phyloP scores from a whole-genome alignment of 495 filamentous ascomycete species.

The Aspergillus wentii region DNA sequence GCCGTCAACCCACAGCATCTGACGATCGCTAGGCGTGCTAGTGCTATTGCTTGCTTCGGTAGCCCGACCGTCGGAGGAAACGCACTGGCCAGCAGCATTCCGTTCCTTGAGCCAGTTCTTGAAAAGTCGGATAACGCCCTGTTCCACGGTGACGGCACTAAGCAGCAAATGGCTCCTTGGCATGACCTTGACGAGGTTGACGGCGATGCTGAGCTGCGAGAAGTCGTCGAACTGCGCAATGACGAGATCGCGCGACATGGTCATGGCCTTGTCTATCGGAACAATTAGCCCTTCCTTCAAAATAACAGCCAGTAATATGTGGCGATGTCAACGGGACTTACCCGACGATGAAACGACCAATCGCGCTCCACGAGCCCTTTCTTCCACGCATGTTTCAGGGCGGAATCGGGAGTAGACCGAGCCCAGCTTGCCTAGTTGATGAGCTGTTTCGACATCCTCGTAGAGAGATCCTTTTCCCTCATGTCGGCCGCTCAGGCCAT shows the following conservation, averaged over 20 bases:
- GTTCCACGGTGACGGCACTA: conserved; percentile 56
- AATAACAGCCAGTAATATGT: conserved; percentile 23
- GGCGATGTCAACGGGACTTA: conserved; percentile 3
- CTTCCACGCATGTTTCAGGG: conserved; percentile 47
- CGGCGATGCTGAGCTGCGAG: conserved; percentile 63
- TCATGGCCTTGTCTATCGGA: conserved; percentile 20
- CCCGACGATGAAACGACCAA: conserved; percentile 14
- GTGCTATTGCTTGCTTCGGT: background rate
- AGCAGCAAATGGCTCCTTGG: conserved; percentile 50
- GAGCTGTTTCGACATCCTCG: conserved; percentile 21
- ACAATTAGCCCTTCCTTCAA: too few relatives aligned
- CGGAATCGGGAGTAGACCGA: conserved; percentile 56
- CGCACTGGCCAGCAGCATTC: too few relatives aligned
- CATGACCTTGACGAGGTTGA: conserved; percentile 63
- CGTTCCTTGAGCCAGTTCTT: conserved; percentile 62
- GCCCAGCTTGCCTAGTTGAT: conserved; percentile 31
- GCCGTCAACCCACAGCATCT: conserved; percentile 55
- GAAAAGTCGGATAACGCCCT: conserved; percentile 62
- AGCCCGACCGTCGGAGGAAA: too few relatives aligned
- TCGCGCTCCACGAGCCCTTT: conserved; percentile 19
- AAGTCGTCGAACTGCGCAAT: conserved; percentile 67
- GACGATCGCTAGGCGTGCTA: too few relatives aligned
- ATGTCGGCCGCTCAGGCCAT: conserved; percentile 36
- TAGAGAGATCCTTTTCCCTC: conserved; percentile 37
- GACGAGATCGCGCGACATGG: conserved; percentile 49